phyloP scores from a whole-genome alignment of 768 basidiomycete genomes.

The Pleurotus platypus region DNA sequence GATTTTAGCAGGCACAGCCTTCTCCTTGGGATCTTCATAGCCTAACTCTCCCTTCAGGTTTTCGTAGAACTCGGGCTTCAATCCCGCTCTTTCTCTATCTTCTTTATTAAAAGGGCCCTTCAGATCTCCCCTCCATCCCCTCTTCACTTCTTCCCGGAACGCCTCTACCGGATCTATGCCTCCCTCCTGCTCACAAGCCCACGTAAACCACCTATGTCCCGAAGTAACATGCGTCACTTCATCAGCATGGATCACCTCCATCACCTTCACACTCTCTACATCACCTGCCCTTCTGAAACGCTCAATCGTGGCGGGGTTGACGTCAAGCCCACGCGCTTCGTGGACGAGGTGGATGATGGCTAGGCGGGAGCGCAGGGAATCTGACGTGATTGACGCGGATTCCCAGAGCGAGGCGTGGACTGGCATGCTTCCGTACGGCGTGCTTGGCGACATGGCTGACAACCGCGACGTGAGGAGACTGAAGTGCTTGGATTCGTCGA shows the following conservation, averaged over 20 bases:
- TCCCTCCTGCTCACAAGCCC: constrained; percentile 54
- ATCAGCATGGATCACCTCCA: constrained; percentile 78
- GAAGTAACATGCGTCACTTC: constrained; percentile 82
- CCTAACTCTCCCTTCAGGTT: constrained; percentile 62
- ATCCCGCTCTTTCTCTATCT: constrained; percentile 69
- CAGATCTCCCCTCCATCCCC: constrained; percentile 68
- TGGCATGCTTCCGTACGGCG: constrained; percentile 69
- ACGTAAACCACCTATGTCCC: constrained; percentile 82
- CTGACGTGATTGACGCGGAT: constrained; percentile 62
- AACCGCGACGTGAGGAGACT: constrained; percentile 62
- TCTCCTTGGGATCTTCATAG: constrained; percentile 9
- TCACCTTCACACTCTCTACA: constrained; percentile 56
- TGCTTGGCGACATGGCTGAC: constrained; percentile 54
- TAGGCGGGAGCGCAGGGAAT: constrained; percentile 66
- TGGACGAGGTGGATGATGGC: constrained; percentile 86
- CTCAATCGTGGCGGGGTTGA: constrained; percentile 78
- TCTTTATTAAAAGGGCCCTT: constrained; percentile 82
- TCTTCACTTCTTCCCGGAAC: constrained; percentile 68
- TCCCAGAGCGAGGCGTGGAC: constrained; percentile 83
- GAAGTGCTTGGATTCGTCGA: constrained; percentile 87
- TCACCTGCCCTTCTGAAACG: constrained; percentile 68
- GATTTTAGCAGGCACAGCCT: too few species aligned
- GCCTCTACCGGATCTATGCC: constrained; percentile 53
- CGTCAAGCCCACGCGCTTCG: constrained; percentile 80
- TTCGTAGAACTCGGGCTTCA: constrained; percentile 72